Evolutionary conservation across 768 basidiomycete species (phyloP), one percentile per base, ranked within the genome.

Genomic region (Auricularia sp.): DNA sequence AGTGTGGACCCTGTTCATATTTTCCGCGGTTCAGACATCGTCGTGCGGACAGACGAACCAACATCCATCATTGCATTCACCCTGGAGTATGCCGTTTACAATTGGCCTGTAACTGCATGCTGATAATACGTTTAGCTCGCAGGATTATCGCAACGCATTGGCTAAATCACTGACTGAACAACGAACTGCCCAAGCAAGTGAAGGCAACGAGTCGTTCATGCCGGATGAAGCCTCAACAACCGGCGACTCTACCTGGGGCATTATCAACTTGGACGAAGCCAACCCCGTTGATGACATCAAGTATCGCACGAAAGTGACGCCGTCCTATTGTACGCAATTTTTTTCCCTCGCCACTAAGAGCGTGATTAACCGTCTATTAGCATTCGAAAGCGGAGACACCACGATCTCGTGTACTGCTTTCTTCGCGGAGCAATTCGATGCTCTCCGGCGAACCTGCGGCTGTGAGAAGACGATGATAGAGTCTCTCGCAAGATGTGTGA

Each of bases 21-120:
- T 60, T 98, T 97, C 77, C 83, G 91, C 43, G 95, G 96, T 71
- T 93, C 92, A 16, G 87, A 89, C 2, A 95, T 98, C 84, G 87
- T 98, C 61, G 89, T 99, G 21, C 84, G 96, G 21, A 93, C 93
- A 21, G 94, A 98, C 73, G 97, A 99, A 71, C 97, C 96, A 2
- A 97, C 95, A 0, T 98, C 96, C 18, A 97, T 98, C 71, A 94
- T 98, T 67, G 95, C 97, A 6, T 86, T 98, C 64, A 92, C 93
- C 4, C 76, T 99, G 61, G 91, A 89, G 92, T 93, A 70, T 70
- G 84, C 75, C 23, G 21, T 21, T 62, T 44, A 60, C 16, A 36
- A 44, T 54, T 63, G 12, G 36, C 21, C n/a, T 16, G 64, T 64
- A 47, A 64, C 58, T 33, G 56, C 29, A 62, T 60, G 42, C 66